Base-by-base conservation (phyloP, 495 filamentous ascomycete species). In the Penicillium coprophilum region DNA sequence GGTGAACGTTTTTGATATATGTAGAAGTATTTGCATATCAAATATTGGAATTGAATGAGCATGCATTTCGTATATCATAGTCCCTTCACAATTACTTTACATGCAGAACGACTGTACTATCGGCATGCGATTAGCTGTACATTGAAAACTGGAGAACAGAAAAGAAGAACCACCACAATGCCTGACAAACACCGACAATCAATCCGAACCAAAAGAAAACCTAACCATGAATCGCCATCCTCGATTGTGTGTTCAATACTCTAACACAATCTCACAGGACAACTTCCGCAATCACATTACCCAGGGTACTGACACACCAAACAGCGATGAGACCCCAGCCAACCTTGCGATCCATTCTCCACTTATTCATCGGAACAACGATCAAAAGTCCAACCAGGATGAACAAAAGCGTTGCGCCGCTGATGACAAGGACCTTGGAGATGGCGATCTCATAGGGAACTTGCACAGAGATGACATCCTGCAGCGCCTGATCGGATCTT, bases 291-390 rank as follows among this genome's bases (percentile, higher is more conserved):
- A 84, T 79, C 3, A 99, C 73, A 73, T 97, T 99, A 6, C 85
- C 76, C 27, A 89, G 57, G 3, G 94, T 97, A 69, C 90, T 91
- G n/a, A 90, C 71, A 17, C 71, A 75, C 94, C 94, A 99, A 11
- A 99, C 73, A n/a, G 68, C 80, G 64, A 97, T 85, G 57, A 97
- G 69, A 3, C 82, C 84, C 82, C 82, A 92, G 13, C 94, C 94
- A 58, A 97, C 89, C 65, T 75, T 85, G 51, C 84, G 80, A 66
- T 85, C 92, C 90, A 99, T 92, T 44, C 83, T 80, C 95, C 95
- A 99, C 55, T 82, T 82, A 70, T 96, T 96, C 70, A 85, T 67
- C 13, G 94, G 94, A 56, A 99, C 89, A 6, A 85, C 77, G 23
- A 95, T 78, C 60, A 99, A 75, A 53, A 97, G 72, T 1, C 88